These are phyloP conservation scores for Penicillium sp. DNA, from an alignment of 2,329 filamentous ascomycete genomes.

Conservation along the genomic window DNA sequence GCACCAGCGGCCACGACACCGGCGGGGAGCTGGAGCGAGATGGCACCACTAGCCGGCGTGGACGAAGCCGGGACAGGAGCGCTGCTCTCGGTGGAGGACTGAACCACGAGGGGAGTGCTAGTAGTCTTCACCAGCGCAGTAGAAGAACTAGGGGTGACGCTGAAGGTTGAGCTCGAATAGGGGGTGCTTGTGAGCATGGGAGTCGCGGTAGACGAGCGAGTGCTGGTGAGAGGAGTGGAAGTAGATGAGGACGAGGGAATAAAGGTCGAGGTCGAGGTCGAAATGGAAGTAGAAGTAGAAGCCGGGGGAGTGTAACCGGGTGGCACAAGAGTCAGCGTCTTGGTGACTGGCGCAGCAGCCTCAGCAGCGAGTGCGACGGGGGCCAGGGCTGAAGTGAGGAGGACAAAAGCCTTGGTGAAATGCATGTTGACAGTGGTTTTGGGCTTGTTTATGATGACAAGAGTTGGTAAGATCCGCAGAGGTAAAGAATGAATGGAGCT, in stretches of 20 bases:
- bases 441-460: conserved; percentile 7
- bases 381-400: conserved; percentile 26
- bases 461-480: not conserved
- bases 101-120: conserved; percentile 4
- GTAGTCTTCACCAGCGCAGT: conserved; percentile 19
- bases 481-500: conserved; percentile 31
- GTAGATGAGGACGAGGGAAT: conserved; percentile 1
- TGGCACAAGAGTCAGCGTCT: conserved; percentile 27
- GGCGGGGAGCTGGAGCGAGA: conserved; percentile 23
- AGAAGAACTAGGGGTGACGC: conserved; percentile 13
- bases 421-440: conserved; percentile 26
- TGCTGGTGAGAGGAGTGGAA: too few relatives aligned
- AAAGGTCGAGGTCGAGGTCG: conserved; percentile 21
- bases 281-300: not conserved
- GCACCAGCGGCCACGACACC: conserved; percentile 29
- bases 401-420: conserved; percentile 31
- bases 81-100: conserved; percentile 3
- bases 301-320: conserved; percentile 19
- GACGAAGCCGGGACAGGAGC: conserved; percentile 13
- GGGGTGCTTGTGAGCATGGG: conserved; percentile 15
- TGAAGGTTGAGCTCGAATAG: conserved; percentile 11
- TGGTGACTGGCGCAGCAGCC: conserved; percentile 20
- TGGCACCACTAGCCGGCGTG: conserved; percentile 18
- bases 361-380: conserved; percentile 28
- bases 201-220: conserved; percentile 4